Conservation (phyloP, 768 basidiomycete species). For the Panus rudis region DNA sequence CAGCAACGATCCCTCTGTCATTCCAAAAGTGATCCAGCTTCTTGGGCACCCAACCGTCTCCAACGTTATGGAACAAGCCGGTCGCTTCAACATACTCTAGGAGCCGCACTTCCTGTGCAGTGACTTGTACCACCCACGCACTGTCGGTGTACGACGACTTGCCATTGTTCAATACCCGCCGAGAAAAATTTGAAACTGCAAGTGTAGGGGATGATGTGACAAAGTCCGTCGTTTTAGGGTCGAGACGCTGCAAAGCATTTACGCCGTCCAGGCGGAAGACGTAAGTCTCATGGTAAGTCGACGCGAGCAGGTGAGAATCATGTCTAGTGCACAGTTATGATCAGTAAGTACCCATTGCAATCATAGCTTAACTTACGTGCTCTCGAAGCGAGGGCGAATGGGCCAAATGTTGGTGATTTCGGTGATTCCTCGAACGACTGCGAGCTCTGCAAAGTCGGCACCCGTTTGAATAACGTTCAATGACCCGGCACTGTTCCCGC, state of each 20-base stretch:
- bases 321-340: constrained; percentile 26
- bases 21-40: constrained; percentile 14
- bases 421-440: constrained; percentile 47
- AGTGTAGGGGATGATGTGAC: constrained; percentile 48
- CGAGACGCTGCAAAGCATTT: constrained; percentile 35
- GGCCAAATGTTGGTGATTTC: constrained; percentile 60
- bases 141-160: constrained; percentile 36
- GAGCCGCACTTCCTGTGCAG: constrained; percentile 45
- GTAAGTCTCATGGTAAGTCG: constrained; percentile 48
- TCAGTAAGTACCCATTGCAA: not conserved
- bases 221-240: constrained; percentile 36
- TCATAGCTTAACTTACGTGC: constrained; percentile 34
- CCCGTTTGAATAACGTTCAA: constrained; percentile 75
- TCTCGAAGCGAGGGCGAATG: constrained; percentile 39
- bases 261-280: constrained; percentile 45
- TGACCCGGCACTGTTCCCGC: constrained; percentile 69
- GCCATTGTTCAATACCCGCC: constrained; percentile 18
- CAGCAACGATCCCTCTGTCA: constrained; percentile 52
- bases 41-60: constrained; percentile 34
- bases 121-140: constrained; percentile 66
- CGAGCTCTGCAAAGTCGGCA: constrained; percentile 67
- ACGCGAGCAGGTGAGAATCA: constrained; percentile 52
- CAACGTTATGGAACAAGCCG: constrained; percentile 33
- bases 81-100: constrained; percentile 46
- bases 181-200: constrained; percentile 51